Percentiles rank a stretch among this genome's conserved stretches.
These are phyloP conservation scores for Leccinum griseonigrum DNA, from an alignment of 1,284 basidiomycete species.

Conservation along the genomic window DNA sequence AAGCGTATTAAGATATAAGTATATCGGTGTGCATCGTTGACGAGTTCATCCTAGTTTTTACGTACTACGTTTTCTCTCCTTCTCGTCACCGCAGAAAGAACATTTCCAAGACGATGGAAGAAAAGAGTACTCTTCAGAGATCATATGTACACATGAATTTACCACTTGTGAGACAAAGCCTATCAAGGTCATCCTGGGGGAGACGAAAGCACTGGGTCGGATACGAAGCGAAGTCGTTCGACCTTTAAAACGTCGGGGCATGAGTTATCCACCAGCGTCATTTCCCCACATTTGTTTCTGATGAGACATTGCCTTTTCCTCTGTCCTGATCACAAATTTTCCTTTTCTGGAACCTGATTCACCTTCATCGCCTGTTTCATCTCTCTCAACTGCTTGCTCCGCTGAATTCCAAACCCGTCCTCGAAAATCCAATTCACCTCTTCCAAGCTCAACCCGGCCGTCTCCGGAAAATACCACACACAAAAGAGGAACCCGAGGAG, in stretches of 20 bases:
- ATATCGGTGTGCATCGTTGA: no score
- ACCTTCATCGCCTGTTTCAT: slow-evolving; percentile 12
- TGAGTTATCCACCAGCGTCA: not conserved
- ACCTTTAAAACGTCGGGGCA: not conserved
- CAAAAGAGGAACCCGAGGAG: slow-evolving; percentile 71
- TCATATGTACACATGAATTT: no score
- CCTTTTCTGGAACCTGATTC: not conserved
- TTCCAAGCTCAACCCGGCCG: slow-evolving; percentile 72
- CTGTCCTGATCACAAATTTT: not conserved
- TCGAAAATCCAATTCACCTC: slow-evolving; percentile 66
- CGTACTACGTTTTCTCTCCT: no score
- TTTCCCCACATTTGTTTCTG: not conserved
- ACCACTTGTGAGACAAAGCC: not conserved
- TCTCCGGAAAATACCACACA: slow-evolving; percentile 73
- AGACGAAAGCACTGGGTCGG: no score
- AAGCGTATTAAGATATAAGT: no score
- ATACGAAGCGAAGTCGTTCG: no score
- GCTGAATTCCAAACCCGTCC: slow-evolving; percentile 55
- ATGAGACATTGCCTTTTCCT: not conserved
- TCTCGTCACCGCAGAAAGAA: no score
- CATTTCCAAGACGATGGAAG: no score
- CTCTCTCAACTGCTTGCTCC: slow-evolving; percentile 41
- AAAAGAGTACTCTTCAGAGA: no score
- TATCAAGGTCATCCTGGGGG: not conserved
- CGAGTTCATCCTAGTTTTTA: no score